phyloP scores from a whole-genome alignment of 2,329 filamentous ascomycete species.

The Arachnomyces sp. region DNA sequence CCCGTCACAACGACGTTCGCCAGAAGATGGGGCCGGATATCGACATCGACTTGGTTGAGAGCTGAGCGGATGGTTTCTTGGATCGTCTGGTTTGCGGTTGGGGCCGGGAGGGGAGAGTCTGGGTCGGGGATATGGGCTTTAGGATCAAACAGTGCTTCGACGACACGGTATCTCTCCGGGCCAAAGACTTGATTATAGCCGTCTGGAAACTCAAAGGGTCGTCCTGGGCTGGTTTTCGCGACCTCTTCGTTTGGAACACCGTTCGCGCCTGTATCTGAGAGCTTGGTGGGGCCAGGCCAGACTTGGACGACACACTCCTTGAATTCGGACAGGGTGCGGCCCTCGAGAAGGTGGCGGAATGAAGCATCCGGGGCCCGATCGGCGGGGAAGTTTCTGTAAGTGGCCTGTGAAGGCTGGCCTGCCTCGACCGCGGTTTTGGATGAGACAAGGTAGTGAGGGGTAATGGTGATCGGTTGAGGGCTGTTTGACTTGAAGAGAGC shows the following conservation, averaged over 20 bases:
- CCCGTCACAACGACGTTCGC: conserved; percentile 90
- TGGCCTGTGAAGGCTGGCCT: conserved; percentile 67
- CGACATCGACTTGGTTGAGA: conserved; percentile 75
- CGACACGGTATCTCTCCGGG: conserved; percentile 74
- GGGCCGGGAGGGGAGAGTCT: conserved; percentile 39
- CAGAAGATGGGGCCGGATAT: conserved; percentile 74
- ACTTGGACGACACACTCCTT: conserved; percentile 96
- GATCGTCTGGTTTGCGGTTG: conserved; percentile 69
- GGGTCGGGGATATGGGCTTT: conserved; percentile 57
- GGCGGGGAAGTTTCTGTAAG: conserved; percentile 61
- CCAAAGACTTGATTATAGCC: conserved; percentile 95
- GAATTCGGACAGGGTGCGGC: conserved; percentile 88
- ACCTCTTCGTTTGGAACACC: conserved; percentile 66
- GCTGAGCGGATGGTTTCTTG: conserved; percentile 73
- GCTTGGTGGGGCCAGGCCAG: conserved; percentile 73
- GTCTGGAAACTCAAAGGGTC: conserved; percentile 94
- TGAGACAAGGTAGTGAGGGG: conserved; percentile 80
- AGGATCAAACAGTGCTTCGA: conserved; percentile 87
- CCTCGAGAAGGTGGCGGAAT: conserved; percentile 79
- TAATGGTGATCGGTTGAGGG: conserved; percentile 63
- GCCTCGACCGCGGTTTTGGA: conserved; percentile 86
- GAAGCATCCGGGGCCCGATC: conserved; percentile 54
- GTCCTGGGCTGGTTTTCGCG: conserved; percentile 64
- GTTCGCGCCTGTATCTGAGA: conserved; percentile 43
- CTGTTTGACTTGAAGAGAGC: conserved; percentile 63